phyloP scores from a whole-genome alignment of 1,284 basidiomycete species.

The Erythrobasidium hasegawianum region DNA sequence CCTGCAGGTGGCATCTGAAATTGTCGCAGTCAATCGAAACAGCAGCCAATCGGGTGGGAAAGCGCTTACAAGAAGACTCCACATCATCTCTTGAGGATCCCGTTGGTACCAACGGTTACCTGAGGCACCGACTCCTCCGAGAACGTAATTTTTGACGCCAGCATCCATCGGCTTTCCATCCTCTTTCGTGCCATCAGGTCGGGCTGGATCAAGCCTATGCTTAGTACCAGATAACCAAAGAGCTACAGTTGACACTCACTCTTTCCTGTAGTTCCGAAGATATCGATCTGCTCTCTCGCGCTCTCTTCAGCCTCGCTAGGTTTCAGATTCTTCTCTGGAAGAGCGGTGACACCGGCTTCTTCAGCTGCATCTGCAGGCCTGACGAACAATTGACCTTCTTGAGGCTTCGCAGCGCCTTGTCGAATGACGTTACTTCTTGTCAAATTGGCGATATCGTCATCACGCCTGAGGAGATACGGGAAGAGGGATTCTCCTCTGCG shows the following conservation, averaged over 20 bases:
- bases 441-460: not conserved
- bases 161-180: not conserved
- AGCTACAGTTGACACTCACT: not conserved
- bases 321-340: not conserved
- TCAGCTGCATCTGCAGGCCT: constrained; percentile 1
- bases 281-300: constrained; percentile 1
- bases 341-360: not conserved
- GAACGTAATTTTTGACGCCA: not conserved
- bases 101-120: not conserved
- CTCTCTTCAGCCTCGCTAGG: not conserved
- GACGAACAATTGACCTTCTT: not conserved
- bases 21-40: too few species aligned
- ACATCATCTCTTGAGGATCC: constrained; percentile 3
- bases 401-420: not conserved
- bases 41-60: too few species aligned
- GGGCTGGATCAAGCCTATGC: too few species aligned
- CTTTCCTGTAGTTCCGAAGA: constrained; percentile 5
- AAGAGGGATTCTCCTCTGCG: constrained; percentile 4
- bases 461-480: constrained; percentile 14
- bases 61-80: not conserved
- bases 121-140: not conserved
- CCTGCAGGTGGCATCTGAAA: not conserved
- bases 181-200: not conserved
- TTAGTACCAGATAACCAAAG: too few species aligned
- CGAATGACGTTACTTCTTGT: not conserved